Evolutionary conservation across 2,329 filamentous ascomycete species (phyloP).

Genomic region (Trichophaea hybrida): DNA sequence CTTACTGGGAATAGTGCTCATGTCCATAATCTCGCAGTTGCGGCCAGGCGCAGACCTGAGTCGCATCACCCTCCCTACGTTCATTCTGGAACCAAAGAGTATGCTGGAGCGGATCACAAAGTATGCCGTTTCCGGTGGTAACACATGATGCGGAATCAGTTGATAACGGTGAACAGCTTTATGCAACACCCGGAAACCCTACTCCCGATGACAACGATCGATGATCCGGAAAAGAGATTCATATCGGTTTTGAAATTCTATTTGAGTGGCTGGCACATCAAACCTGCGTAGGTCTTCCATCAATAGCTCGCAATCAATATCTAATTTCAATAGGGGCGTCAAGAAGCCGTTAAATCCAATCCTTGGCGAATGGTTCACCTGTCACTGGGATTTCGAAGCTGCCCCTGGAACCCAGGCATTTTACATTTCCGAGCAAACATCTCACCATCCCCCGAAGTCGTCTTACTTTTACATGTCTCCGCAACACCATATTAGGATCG

Average conservation of each 20-base stretch:
- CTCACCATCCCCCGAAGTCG: constrained; percentile 94
- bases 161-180: constrained; percentile 47
- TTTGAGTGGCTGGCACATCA: constrained; percentile 96
- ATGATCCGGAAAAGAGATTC: constrained; percentile 81
- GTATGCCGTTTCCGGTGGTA: constrained; percentile 39
- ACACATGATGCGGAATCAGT: background rate
- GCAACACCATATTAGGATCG: constrained; percentile 83
- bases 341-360: constrained; percentile 98
- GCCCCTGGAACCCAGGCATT: constrained; percentile 58
- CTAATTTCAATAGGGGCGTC: constrained; percentile 54
- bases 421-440: constrained; percentile 95
- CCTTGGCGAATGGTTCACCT: constrained; percentile 83
- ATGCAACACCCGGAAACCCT: constrained; percentile 98
- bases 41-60: constrained; percentile 90
- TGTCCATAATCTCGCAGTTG: constrained; percentile 92
- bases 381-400: constrained; percentile 87
- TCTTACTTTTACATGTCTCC: constrained; percentile 99
- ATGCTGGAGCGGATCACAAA: constrained; percentile 99
- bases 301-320: background rate
- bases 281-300: constrained; percentile 52
- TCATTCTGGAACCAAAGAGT: constrained; percentile 91
- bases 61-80: constrained; percentile 85
- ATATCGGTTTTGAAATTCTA: constrained; percentile 97
- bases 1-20: constrained; percentile 51
- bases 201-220: constrained; percentile 69